Evolutionary conservation across 140 eudicot genomes (phyloP).

Genomic region (Anethum foeniculum): DNA sequence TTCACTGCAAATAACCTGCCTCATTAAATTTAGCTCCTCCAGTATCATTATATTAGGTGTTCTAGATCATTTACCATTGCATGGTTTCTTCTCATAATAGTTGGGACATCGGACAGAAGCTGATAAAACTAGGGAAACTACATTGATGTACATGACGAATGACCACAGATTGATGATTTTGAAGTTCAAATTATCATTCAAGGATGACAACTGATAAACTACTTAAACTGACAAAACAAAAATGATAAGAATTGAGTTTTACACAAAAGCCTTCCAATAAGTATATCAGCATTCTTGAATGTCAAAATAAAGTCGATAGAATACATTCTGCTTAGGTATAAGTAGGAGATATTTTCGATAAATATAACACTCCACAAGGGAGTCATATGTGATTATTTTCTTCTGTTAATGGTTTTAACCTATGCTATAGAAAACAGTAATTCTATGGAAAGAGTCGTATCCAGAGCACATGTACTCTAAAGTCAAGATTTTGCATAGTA

Average conservation of each 20-base stretch:
- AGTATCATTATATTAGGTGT: background rate
- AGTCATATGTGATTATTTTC: background rate
- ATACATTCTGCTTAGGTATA: background rate
- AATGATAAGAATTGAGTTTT: background rate
- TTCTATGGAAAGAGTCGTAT: background rate
- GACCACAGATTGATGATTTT: background rate
- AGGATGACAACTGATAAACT: background rate
- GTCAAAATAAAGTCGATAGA: background rate
- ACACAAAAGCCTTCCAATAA: background rate
- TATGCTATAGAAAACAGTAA: background rate
- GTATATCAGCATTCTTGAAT: background rate
- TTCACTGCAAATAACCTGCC: background rate
- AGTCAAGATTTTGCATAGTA: background rate
- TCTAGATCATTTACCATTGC: background rate
- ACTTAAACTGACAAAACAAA: background rate
- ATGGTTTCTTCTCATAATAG: background rate
- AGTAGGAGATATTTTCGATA: background rate
- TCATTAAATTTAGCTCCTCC: background rate
- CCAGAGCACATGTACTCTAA: background rate
- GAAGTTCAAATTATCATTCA: background rate
- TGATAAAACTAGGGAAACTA: background rate
- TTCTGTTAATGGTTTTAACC: background rate
- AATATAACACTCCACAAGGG: background rate
- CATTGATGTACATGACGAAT: background rate
- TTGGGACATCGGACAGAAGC: background rate